A percentile compares a stretch with the other conserved stretches of the same genome.
Conservation (phyloP, 78 protist genomes). For the Dictyostelium purpureum region DNA sequence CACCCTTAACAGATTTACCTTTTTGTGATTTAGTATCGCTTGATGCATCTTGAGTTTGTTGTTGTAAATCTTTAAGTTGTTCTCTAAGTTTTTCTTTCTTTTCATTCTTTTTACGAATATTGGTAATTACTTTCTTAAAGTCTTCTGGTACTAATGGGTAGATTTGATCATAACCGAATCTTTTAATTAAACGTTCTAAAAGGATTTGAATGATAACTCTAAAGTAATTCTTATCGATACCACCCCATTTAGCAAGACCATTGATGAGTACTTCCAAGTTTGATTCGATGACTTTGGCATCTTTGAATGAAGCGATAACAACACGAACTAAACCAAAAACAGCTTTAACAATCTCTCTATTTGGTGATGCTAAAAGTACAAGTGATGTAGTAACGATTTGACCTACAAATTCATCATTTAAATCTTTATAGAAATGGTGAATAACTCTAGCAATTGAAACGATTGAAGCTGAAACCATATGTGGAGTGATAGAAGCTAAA, state of each 20-base stretch:
- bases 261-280: constrained; percentile 18
- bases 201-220: constrained; percentile 44
- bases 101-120: constrained; percentile 35
- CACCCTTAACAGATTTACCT: not conserved
- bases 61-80: not conserved
- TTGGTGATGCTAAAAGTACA: constrained; percentile 12
- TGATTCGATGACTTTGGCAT: constrained; percentile 6
- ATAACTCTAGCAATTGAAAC: constrained; percentile 39
- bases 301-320: constrained; percentile 40
- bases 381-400: not conserved
- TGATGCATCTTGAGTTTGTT: not conserved
- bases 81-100: constrained; percentile 35
- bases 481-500: constrained; percentile 47
- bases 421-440: not conserved
- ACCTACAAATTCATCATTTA: not conserved
- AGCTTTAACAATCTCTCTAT: constrained; percentile 48
- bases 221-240: constrained; percentile 55
- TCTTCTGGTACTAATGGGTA: constrained; percentile 34
- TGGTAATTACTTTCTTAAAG: constrained; percentile 25
- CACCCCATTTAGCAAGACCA: constrained; percentile 45
- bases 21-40: not conserved
- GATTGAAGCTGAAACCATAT: constrained; percentile 48
- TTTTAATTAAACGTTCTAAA: constrained; percentile 51
- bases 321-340: constrained; percentile 64
- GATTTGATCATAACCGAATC: constrained; percentile 22